Evolutionary conservation across 2,329 filamentous ascomycete genomes (phyloP), one percentile per base, ranked within the genome.

Genomic region (Ascochyta clinopodiicola): DNA sequence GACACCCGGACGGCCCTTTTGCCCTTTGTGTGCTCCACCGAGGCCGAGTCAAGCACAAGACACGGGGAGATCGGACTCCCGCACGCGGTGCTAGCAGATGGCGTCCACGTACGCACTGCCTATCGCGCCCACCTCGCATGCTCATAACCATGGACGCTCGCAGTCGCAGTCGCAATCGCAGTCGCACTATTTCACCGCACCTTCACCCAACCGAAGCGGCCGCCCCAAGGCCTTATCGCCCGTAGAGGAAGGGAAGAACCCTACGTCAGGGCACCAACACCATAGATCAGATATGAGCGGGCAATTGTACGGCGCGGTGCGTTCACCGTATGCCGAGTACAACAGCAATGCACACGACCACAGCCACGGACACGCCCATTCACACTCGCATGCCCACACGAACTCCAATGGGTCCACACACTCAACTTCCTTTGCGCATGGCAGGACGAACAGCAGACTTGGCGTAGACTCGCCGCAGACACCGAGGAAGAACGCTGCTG

Each of bases 71-170:
- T 46, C 61, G 59, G 57, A 48, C 54, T 48, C 36, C 59, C 62
- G 59, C 57, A 57, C 49, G 56, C 58, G 57, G 47, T 52, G 42
- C 37, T 54, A 61, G 59, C 52, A 51, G 37, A 80, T 80, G 78
- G 77, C 78, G 57, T 78, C 78, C 53, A 77, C 75, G 53, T 80
- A 80, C 72, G 77, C 77, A 39, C 71, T 79, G 59, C 78, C 79
- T 44, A 56, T 71, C 39, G 67, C 70, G 51, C 55, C 64, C 47
- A 64, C 68, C 51, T 67, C 69, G 51, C 72, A 72, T 44, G 35
- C 69, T 31, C 71, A 73, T 57, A 66, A 64, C 63, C 72, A 75
- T 70, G 71, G 68, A 63, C 75, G 77, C 55, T 73, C 70, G 32
- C 76, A 74, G 51, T 75, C 54, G 34, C 48, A 51, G 34, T 43